These are phyloP conservation scores for Crithidia acanthocephali DNA, from an alignment of 208 protist genomes.

Conservation along the genomic window DNA sequence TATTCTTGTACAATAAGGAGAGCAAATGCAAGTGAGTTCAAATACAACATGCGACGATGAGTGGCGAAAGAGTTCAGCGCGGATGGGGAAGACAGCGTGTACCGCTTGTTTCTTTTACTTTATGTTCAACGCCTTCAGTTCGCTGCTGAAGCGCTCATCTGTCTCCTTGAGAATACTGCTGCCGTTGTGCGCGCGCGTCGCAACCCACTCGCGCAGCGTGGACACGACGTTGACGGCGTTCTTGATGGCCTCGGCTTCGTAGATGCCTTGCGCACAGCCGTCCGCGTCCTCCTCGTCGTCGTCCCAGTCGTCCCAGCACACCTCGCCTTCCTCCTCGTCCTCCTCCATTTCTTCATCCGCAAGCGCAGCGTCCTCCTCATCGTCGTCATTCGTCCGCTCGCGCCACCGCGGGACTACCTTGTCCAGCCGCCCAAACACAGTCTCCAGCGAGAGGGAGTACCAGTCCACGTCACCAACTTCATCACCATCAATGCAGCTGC, in stretches of 20 bases:
- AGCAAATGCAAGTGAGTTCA: no score
- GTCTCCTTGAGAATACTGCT: not conserved
- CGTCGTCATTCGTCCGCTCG: conserved; percentile 10
- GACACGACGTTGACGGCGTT: conserved; percentile 33
- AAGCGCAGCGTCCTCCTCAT: not conserved
- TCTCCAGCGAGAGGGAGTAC: conserved; percentile 28
- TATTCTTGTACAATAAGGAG: not conserved
- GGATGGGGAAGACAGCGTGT: not conserved
- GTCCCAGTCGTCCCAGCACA: conserved; percentile 51
- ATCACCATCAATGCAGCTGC: not conserved
- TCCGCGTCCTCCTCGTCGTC: conserved; percentile 44
- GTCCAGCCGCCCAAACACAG: conserved; percentile 39
- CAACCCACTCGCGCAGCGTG: conserved; percentile 25
- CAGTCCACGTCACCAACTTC: conserved; percentile 19
- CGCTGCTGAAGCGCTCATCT: conserved; percentile 16
- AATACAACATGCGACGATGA: no score
- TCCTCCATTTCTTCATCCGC: not conserved
- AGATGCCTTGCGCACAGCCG: conserved; percentile 41
- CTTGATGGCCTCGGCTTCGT: conserved; percentile 38
- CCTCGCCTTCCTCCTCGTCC: not conserved
- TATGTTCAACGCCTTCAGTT: conserved; percentile 22
- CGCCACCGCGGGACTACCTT: conserved; percentile 36
- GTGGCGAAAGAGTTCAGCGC: not conserved
- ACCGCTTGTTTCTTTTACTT: not conserved
- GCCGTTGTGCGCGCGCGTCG: not conserved